phyloP scores from a whole-genome alignment of 805 yeast species.

The Wickerhamomyces bisporus region DNA sequence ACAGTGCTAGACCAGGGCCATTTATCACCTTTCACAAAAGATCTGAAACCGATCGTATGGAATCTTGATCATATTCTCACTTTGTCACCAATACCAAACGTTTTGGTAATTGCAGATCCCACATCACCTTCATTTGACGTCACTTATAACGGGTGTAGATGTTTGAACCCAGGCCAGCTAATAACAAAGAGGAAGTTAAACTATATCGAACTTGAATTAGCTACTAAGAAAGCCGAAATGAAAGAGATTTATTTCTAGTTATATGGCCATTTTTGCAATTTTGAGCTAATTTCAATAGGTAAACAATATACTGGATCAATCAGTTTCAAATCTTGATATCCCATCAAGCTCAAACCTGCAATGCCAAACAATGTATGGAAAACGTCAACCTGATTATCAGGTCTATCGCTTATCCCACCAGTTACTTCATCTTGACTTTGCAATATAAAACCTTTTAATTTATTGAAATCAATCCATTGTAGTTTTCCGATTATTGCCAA shows the following conservation, averaged over 20 bases:
- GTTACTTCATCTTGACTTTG: constrained; percentile 66
- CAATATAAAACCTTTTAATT: constrained; percentile 63
- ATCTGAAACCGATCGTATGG: constrained; percentile 60
- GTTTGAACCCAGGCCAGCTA: constrained; percentile 65
- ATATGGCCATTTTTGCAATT: constrained; percentile 33
- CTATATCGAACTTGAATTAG: constrained; percentile 71
- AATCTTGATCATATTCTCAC: constrained; percentile 65
- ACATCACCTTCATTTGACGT: constrained; percentile 68
- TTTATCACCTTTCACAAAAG: constrained; percentile 69
- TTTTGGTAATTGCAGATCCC: constrained; percentile 60
- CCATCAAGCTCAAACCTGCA: constrained; percentile 79
- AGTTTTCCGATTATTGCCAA: constrained; percentile 59
- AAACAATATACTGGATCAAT: constrained; percentile 88
- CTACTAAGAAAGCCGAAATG: constrained; percentile 44
- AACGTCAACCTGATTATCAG: constrained; percentile 87
- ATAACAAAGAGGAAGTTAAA: constrained; percentile 43
- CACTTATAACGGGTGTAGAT: constrained; percentile 77
- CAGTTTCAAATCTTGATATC: constrained; percentile 48
- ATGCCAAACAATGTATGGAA: constrained; percentile 90
- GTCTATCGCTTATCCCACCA: constrained; percentile 93
- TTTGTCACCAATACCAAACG: constrained; percentile 74
- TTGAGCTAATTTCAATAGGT: constrained; percentile 41
- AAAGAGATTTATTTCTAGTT: constrained; percentile 31
- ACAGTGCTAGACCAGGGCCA: constrained; percentile 86
- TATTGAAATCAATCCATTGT: constrained; percentile 72